Evolutionary conservation across 2,329 filamentous ascomycete genomes (phyloP).

Genomic region (Botrytis elliptica): DNA sequence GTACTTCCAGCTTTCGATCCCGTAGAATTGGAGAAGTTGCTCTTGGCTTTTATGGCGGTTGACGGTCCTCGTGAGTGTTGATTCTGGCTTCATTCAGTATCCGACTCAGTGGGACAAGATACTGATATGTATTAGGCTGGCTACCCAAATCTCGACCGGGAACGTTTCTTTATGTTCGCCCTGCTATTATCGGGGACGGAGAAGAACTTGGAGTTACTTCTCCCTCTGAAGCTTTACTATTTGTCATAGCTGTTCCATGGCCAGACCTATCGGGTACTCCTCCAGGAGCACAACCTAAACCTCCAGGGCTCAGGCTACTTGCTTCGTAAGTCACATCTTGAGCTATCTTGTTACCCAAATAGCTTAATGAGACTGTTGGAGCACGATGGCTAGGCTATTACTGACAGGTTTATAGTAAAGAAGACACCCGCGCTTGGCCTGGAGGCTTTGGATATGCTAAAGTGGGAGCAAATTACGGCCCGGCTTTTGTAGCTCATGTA

Average conservation of each 20-base stretch:
- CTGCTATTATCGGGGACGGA: constrained; percentile 82
- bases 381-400: neutral
- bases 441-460: constrained; percentile 92
- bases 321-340: constrained; percentile 52
- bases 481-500: constrained; percentile 64
- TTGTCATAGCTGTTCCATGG: constrained; percentile 69
- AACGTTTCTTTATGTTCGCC: constrained; percentile 78
- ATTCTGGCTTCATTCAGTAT: neutral
- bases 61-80: constrained; percentile 54
- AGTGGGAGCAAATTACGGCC: constrained; percentile 90
- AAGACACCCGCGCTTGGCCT: constrained; percentile 87
- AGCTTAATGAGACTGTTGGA: no score
- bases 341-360: no score
- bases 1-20: constrained; percentile 72
- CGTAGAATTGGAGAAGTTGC: constrained; percentile 69
- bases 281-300: constrained; percentile 43
- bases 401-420: constrained; percentile 42
- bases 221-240: constrained; percentile 79
- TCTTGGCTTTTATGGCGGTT: constrained; percentile 67
- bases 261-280: constrained; percentile 38
- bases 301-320: constrained; percentile 66
- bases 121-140: constrained; percentile 55
- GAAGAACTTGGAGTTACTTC: constrained; percentile 76
- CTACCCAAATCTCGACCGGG: constrained; percentile 68
- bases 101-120: neutral